Evolutionary conservation across 192 early-diverging fungal species (phyloP), one percentile per base, ranked within the genome.

Genomic region (Coemansia sp.): DNA sequence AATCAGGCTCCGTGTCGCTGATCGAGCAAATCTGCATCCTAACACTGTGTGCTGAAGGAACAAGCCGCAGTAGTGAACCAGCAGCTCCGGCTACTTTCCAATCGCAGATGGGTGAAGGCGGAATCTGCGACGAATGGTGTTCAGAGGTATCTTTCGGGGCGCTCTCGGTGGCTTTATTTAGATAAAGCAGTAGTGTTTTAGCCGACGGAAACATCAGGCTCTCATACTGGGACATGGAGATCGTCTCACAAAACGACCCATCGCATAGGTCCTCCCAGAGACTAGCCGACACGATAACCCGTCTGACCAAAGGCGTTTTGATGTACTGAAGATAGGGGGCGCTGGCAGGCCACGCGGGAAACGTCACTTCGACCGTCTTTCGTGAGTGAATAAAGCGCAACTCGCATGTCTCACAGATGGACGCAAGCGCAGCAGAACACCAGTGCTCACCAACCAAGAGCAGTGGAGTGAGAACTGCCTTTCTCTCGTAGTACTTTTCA

Each of bases 211-310:
- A 60, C 28, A 35, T 13, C 35, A 60, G 19, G 10, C 11, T 38
- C 58, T 60, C 58, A 9, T 16, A 60, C 19, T 60, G 58, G 13
- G 58, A 35, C 58, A 60, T 60, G n/a, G 14, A 19, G 33, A 60
- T 60, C 3, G 33, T 32, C 4, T 39, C n/a, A 37, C 58, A 39
- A 60, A 60, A 60, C 2, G 58, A 3, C 35, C 58, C 58, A 60
- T 60, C 58, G 35, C 58, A 60, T 4, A 60, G 7, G 6, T 37
- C 58, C 2, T n/a, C 6, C 58, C 58, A 60, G 17, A 38, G 16
- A 3, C 37, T 60, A 21, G 28, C 58, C n/a, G 17, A 16, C 16
- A 38, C 37, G 14, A 38, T 39, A 3, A 60, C 35, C 2, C 37
- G 32, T 21, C 19, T 60, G 35, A 38, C 58, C 35, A 60, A 21